Evolutionary conservation across 176 grass and related monocot genomes (phyloP).

Genomic region (Stipa capillata): DNA sequence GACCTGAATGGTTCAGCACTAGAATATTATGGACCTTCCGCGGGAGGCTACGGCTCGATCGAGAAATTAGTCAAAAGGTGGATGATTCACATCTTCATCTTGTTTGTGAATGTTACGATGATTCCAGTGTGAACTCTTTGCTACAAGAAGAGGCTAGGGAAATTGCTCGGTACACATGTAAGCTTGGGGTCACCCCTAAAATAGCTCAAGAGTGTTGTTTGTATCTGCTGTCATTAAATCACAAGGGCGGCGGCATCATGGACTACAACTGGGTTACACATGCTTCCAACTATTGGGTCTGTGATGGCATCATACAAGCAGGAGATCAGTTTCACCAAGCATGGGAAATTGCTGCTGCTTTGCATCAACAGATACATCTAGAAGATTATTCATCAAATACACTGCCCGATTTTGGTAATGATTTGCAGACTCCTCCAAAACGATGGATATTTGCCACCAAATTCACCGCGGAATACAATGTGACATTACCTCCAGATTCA

Average conservation of each 20-base stretch:
- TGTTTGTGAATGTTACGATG: rapidly evolving
- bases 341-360: not conserved
- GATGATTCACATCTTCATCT: not conserved
- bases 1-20: not conserved
- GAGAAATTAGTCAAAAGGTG: rapidly evolving
- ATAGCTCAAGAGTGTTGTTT: rapidly evolving
- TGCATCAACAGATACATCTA: not conserved
- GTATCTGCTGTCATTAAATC: not conserved
- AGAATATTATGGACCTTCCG: not conserved
- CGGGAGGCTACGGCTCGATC: not conserved
- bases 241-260: rapidly evolving
- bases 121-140: rapidly evolving
- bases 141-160: not conserved
- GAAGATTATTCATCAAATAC: too few relatives aligned
- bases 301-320: not conserved
- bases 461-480: too few relatives aligned
- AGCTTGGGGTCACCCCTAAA: rapidly evolving
- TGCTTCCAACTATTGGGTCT: not conserved
- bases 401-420: too few relatives aligned
- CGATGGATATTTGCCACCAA: too few relatives aligned
- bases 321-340: not conserved
- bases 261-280: not conserved
- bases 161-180: not conserved
- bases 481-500: not conserved
- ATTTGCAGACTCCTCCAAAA: too few relatives aligned